A percentile compares a stretch with the other conserved stretches of the same genome.
These are phyloP conservation scores for Ochromonadaceae sp. DNA, from an alignment of 352 stramenopile species.

Conservation along the genomic window DNA sequence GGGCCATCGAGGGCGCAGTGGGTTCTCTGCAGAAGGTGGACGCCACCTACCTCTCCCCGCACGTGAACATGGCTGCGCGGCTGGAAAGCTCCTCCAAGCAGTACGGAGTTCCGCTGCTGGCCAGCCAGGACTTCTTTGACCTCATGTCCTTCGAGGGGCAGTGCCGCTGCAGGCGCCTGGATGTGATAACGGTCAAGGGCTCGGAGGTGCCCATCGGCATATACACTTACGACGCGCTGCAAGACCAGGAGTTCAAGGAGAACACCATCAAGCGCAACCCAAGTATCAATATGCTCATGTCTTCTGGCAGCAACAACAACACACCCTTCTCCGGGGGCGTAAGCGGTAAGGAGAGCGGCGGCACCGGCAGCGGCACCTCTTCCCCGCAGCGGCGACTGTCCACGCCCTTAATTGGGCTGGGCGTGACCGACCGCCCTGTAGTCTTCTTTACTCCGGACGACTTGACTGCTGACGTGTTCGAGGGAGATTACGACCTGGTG, in stretches of 20 bases:
- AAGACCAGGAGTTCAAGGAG: slow-evolving; percentile 16
- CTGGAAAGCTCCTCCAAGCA: slow-evolving; percentile 86
- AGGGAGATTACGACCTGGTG: slow-evolving; percentile 45
- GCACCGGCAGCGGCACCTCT: not conserved
- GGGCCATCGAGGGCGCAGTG: slow-evolving; percentile 94
- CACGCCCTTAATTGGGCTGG: not conserved
- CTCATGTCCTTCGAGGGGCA: slow-evolving; percentile 65
- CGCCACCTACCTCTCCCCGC: slow-evolving; percentile 88
- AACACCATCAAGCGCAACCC: slow-evolving; percentile 26
- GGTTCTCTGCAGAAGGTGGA: slow-evolving; percentile 95
- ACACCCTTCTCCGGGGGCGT: slow-evolving; percentile 19
- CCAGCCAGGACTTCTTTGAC: slow-evolving; percentile 84
- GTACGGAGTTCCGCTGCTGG: slow-evolving; percentile 80
- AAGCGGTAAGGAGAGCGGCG: no score
- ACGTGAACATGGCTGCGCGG: slow-evolving; percentile 92
- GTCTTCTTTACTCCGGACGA: slow-evolving; percentile 41
- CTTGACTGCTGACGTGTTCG: slow-evolving; percentile 64
- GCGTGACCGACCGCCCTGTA: not conserved
- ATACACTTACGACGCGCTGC: slow-evolving; percentile 64
- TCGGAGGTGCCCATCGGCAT: slow-evolving; percentile 80
- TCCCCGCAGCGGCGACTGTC: slow-evolving; percentile 21
- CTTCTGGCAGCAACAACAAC: no score
- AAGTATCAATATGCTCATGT: slow-evolving; percentile 21
- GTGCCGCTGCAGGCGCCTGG: slow-evolving; percentile 72
- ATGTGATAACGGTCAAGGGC: slow-evolving; percentile 89